Conservation (phyloP, 371 early-diverging fungal genomes). For the Rhizopus sp. region DNA sequence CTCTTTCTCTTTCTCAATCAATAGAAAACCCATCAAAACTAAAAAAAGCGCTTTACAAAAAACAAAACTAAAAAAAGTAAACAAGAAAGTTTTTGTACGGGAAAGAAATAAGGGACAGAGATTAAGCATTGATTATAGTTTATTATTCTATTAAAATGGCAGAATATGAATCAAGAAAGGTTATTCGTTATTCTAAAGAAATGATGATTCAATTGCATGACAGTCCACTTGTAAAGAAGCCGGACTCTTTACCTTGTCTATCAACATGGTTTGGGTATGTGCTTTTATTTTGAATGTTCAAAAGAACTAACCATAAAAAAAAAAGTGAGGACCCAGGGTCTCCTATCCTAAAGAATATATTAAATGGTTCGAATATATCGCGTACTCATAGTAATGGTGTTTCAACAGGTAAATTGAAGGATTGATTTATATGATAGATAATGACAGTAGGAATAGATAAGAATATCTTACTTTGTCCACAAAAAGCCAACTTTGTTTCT, state of each 20-base stretch:
- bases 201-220: constrained; percentile 46
- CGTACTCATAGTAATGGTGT: constrained; percentile 16
- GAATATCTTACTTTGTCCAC: constrained; percentile 58
- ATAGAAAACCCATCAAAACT: no score
- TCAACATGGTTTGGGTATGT: constrained; percentile 55
- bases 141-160: constrained; percentile 2
- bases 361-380: constrained; percentile 38
- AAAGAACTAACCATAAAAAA: not conserved
- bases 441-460: constrained; percentile 32
- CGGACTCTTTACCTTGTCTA: constrained; percentile 48
- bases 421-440: not conserved
- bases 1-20: not conserved
- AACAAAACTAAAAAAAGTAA: no score
- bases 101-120: no score
- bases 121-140: not conserved
- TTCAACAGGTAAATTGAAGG: constrained; percentile 19
- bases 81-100: no score
- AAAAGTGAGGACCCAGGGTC: constrained; percentile 38
- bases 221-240: constrained; percentile 55
- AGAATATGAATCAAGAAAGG: constrained; percentile 4
- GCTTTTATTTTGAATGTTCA: not conserved
- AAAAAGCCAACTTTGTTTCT: constrained; percentile 63
- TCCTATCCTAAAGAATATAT: constrained; percentile 35
- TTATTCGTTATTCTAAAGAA: constrained; percentile 52
- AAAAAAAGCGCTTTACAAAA: no score